Percentiles rank a stretch among this genome's conserved stretches.
Conservation (phyloP, 108 stramenopile species). For the Cyclostephanos tholiformis region DNA sequence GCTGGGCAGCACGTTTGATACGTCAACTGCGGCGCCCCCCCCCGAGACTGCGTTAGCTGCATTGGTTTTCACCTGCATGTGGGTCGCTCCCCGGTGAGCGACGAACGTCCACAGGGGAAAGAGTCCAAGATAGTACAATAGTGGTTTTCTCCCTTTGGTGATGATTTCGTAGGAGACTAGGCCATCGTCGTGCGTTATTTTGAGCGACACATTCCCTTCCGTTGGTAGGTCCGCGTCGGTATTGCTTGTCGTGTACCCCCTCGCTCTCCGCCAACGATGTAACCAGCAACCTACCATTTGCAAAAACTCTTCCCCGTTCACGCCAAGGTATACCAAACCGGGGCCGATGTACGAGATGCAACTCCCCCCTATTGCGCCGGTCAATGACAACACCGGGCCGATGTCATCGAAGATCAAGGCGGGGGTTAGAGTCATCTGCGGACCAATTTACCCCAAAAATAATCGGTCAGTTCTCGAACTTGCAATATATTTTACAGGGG, state of each 20-base stretch:
- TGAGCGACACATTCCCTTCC: constrained; percentile 64
- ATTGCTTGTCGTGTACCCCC: background rate
- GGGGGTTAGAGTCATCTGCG: constrained; percentile 55
- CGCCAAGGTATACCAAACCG: constrained; percentile 77
- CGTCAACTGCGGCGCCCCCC: constrained; percentile 17
- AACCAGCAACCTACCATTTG: constrained; percentile 19
- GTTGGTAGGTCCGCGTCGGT: constrained; percentile 58
- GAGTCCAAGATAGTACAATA: constrained; percentile 47
- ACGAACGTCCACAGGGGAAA: constrained; percentile 49
- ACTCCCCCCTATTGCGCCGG: constrained; percentile 76
- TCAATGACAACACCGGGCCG: constrained; percentile 79
- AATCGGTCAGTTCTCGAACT: background rate
- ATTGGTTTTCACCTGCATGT: constrained; percentile 36
- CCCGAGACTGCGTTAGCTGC: constrained; percentile 13
- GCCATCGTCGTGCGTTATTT: constrained; percentile 35
- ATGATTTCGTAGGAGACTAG: constrained; percentile 29
- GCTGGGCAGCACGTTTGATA: constrained; percentile 28
- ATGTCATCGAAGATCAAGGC: constrained; percentile 76
- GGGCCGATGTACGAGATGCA: constrained; percentile 76
- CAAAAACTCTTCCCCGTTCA: constrained; percentile 75
- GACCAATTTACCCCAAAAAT: background rate
- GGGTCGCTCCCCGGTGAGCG: constrained; percentile 39
- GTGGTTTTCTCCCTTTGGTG: constrained; percentile 34
- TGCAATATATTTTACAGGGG: background rate
- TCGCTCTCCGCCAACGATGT: constrained; percentile 24